A percentile compares a stretch with the other conserved stretches of the same genome.
Evolutionary conservation across 768 basidiomycete genomes (phyloP).

Genomic region (Amanita phalloides): DNA sequence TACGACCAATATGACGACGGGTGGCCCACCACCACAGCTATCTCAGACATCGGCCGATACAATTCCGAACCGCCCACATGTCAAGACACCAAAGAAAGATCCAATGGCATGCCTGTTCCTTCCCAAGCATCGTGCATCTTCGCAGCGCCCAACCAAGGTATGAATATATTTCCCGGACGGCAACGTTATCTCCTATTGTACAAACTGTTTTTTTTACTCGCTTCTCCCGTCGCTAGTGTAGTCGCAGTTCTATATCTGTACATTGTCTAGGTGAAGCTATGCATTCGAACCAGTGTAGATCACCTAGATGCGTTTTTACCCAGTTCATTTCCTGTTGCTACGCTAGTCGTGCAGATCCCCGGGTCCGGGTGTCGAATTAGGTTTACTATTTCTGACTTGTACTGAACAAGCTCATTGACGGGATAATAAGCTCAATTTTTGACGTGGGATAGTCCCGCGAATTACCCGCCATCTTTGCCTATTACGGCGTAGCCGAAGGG

Average conservation of each 20-base stretch:
- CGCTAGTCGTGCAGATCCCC: background rate
- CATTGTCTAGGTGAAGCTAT: background rate
- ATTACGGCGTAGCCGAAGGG: background rate
- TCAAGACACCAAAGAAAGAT: constrained; percentile 43
- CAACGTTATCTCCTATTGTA: background rate
- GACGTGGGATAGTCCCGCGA: background rate
- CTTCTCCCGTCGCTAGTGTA: background rate
- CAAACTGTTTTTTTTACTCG: background rate
- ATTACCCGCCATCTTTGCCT: background rate
- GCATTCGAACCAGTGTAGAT: background rate
- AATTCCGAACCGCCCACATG: constrained; percentile 22
- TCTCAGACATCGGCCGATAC: constrained; percentile 13
- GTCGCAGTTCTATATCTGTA: background rate
- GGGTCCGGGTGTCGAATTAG: background rate
- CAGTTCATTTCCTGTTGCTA: background rate
- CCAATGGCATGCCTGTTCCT: constrained; percentile 57
- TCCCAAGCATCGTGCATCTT: constrained; percentile 62
- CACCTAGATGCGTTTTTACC: background rate
- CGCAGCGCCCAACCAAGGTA: constrained; percentile 31
- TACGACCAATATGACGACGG: constrained; percentile 5
- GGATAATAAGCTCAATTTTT: background rate
- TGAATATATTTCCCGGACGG: background rate
- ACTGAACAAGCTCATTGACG: background rate
- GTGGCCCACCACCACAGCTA: constrained; percentile 1
- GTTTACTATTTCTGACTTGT: background rate